Evolutionary conservation across 495 filamentous ascomycete genomes (phyloP), one percentile per base, ranked within the genome.

Genomic region (Penicillium roqueforti): DNA sequence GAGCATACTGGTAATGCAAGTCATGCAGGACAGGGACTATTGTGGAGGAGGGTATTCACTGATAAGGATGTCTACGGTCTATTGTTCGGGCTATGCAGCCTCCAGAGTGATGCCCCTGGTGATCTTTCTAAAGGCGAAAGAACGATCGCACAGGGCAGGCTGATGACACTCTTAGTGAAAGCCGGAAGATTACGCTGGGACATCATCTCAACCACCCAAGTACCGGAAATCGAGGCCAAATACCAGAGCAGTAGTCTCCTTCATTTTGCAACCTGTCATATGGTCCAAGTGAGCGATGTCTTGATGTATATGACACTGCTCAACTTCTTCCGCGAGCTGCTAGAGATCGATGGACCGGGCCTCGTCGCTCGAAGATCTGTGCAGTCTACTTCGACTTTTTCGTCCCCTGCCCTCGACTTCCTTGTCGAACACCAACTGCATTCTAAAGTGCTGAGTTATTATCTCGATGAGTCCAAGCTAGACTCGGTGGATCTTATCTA

Each of bases 261-360:
- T 13, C 83, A 91, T 31, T 95, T 87, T 63, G 89, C 85, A 2
- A 78, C 84, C 4, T 71, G 83, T 36, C 72, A 80, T 37, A 92
- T 95, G 89, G 79, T 92, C 13, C 80, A 92, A 57, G 76, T 76
- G 52, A 76, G 74, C 36, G 91, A 96, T 60, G 75, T 85, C 22
- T 70, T 96, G 55, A 88, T 95, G 86, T 87, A 92, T 56, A 78
- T 88, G 59, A 88, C 77, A 18, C 69, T 93, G 44, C 74, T 95
- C 44, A 83, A 89, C 58, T 93, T 93, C 63, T 89, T 84, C 56
- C 78, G 81, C 43, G 76, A 81, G n/a, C 71, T 88, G 38, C 61
- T 91, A 13, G 77, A 80, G 42, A 68, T 71, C 31, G 68, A 74
- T 49, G 60, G 68, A 8, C 70, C 71, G 8, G 69, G 72, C 54